Percentiles rank a stretch among this genome's conserved stretches.
Conservation (phyloP, 345 rosid species). For the Pelargonium nanum region DNA sequence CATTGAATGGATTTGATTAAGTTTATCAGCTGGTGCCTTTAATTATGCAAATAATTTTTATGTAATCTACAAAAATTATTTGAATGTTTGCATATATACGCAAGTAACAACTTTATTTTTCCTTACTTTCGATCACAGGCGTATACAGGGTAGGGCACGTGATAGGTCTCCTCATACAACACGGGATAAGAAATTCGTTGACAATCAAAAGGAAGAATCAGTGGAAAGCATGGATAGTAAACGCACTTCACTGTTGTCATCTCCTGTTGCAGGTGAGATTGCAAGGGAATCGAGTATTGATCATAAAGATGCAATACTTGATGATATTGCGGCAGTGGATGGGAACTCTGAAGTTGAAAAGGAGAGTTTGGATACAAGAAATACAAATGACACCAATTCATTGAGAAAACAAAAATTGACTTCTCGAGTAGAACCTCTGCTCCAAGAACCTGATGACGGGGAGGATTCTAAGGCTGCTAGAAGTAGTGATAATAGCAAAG, state of each 20-base stretch:
- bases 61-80: background rate
- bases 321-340: slow-evolving; percentile 25
- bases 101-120: background rate
- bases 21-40: no score
- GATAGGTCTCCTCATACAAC: slow-evolving; percentile 38
- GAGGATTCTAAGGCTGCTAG: slow-evolving; percentile 74
- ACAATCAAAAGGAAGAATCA: slow-evolving; percentile 41
- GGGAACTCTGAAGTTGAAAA: slow-evolving; percentile 42
- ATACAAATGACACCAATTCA: slow-evolving; percentile 19
- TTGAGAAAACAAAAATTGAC: slow-evolving; percentile 26
- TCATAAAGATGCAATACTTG: slow-evolving; percentile 35
- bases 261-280: slow-evolving; percentile 37
- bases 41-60: background rate
- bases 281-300: slow-evolving; percentile 46
- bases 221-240: slow-evolving; percentile 52
- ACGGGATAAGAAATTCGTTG: slow-evolving; percentile 28
- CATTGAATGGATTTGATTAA: no score
- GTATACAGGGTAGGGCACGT: slow-evolving; percentile 17
- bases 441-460: slow-evolving; percentile 50
- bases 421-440: slow-evolving; percentile 30
- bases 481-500: slow-evolving; percentile 87
- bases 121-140: slow-evolving; percentile 19
- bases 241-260: slow-evolving; percentile 24
- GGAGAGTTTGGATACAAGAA: slow-evolving; percentile 21
- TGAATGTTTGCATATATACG: no score